A percentile compares a stretch with the other conserved stretches of the same genome.
Conservation (phyloP, 306 rosid species). For the Fragaria iinumae region DNA sequence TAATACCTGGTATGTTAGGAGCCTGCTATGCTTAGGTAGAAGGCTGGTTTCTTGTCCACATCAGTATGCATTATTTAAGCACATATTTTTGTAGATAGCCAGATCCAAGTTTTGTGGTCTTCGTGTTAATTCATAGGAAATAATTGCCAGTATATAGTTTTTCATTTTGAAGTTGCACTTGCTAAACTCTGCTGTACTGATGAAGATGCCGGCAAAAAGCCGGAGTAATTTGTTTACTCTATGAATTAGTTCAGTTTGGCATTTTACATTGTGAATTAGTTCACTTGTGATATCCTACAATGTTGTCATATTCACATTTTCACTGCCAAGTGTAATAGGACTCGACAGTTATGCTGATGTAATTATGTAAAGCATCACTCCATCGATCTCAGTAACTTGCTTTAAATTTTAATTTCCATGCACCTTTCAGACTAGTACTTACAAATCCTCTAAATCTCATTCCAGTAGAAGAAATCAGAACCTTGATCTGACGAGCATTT, state of each 20-base stretch:
- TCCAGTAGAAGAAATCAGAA: no score
- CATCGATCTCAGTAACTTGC: no score
- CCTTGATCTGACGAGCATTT: no score
- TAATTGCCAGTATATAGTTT: background rate
- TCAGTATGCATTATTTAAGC: slow-evolving; percentile 12
- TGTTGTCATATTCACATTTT: background rate
- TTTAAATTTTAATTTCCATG: no score
- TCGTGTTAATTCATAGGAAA: slow-evolving; percentile 9
- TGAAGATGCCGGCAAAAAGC: background rate
- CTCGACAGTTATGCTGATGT: background rate
- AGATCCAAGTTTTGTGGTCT: slow-evolving; percentile 27
- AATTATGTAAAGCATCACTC: background rate
- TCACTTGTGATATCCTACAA: background rate
- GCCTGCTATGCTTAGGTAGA: slow-evolving; percentile 18
- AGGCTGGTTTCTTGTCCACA: slow-evolving; percentile 23
- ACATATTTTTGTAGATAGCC: background rate
- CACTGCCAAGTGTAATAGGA: background rate
- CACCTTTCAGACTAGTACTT: no score
- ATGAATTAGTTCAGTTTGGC: background rate
- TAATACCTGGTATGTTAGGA: slow-evolving; percentile 34
- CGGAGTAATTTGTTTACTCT: background rate
- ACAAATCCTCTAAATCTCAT: no score
- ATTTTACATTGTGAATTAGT: background rate
- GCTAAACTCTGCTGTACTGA: background rate
- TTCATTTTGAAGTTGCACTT: background rate